phyloP scores from a whole-genome alignment of 257 asterid genomes.

The Rhazya stricta region DNA sequence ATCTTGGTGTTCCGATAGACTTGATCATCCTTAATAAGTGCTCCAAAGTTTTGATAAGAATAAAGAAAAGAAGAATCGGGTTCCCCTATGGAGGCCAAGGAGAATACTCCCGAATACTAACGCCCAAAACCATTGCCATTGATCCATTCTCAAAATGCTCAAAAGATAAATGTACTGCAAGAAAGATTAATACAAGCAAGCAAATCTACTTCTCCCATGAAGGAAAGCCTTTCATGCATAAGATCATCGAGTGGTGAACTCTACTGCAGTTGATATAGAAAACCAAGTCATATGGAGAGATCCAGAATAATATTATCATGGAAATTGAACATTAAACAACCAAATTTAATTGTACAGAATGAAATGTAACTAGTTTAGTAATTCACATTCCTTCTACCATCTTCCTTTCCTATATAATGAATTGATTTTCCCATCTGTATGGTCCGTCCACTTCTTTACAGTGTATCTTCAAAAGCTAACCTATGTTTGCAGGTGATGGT shows the following conservation, averaged over 20 bases:
- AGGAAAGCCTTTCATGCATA: background rate
- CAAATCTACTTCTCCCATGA: background rate
- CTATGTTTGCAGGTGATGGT: slow-evolving; percentile 22
- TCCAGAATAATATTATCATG: background rate
- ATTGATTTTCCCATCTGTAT: slow-evolving; percentile 29
- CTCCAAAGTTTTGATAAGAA: background rate
- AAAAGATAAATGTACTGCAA: background rate
- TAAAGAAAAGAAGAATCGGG: background rate
- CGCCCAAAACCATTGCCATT: background rate
- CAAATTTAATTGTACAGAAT: slow-evolving; percentile 31
- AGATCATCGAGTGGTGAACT: background rate
- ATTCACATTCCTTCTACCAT: slow-evolving; percentile 26
- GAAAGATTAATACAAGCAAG: background rate
- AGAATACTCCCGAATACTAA: no score
- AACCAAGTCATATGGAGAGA: background rate
- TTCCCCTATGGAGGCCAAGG: background rate
- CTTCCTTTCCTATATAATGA: slow-evolving; percentile 37
- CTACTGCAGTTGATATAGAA: background rate
- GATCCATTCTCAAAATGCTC: background rate
- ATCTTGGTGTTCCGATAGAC: no score
- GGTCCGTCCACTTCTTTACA: slow-evolving; percentile 46
- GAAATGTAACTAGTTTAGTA: slow-evolving; percentile 21
- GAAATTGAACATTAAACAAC: slow-evolving; percentile 8
- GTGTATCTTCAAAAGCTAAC: slow-evolving; percentile 45
- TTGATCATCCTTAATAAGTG: background rate